Percentiles rank a stretch among this genome's conserved stretches.
phyloP scores from a whole-genome alignment of 441 rosid species.

The Aquilaria agallochum region DNA sequence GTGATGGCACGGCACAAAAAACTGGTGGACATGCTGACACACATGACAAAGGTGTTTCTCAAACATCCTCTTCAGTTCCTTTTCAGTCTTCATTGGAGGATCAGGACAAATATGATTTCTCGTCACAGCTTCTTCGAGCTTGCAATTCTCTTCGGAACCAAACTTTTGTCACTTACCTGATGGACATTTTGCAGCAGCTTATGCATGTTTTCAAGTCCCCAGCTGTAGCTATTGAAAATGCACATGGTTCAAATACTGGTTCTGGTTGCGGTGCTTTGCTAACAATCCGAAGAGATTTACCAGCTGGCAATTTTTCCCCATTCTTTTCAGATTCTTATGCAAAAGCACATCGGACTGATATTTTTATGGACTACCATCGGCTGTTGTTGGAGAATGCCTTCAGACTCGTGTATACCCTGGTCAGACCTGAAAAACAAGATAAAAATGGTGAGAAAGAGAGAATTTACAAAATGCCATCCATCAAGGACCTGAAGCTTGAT shows the following conservation, averaged over 20 bases:
- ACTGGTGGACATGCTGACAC: slow-evolving; percentile 51
- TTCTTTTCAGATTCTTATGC: slow-evolving; percentile 99
- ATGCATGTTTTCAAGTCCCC: slow-evolving; percentile 91
- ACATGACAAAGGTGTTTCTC: slow-evolving; percentile 64
- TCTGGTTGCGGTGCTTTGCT: slow-evolving; percentile 98
- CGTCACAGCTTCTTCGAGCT: slow-evolving; percentile 84
- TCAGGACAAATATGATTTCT: slow-evolving; percentile 88
- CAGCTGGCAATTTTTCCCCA: slow-evolving; percentile 96
- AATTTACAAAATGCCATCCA: slow-evolving; percentile 55
- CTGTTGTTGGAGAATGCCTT: slow-evolving; percentile 95
- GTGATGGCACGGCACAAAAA: slow-evolving; percentile 55
- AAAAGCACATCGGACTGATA: slow-evolving; percentile 87
- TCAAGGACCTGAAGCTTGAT: slow-evolving; percentile 95
- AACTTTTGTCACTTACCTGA: slow-evolving; percentile 84
- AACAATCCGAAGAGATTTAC: slow-evolving; percentile 89
- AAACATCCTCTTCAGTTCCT: slow-evolving; percentile 41
- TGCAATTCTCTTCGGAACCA: slow-evolving; percentile 89
- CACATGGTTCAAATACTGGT: slow-evolving; percentile 68
- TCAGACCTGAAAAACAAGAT: slow-evolving; percentile 99
- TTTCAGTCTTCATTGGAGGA: slow-evolving; percentile 66
- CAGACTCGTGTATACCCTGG: slow-evolving; percentile 89
- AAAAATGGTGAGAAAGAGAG: slow-evolving; percentile 93
- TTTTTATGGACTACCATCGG: slow-evolving; percentile 93
- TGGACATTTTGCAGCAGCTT: slow-evolving; percentile 99
- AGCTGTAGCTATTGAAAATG: slow-evolving; percentile 48